A percentile compares a stretch with the other conserved stretches of the same genome.
Conservation (phyloP, 2,329 filamentous ascomycete species). For the Berkeleyomyces rouxiae region DNA sequence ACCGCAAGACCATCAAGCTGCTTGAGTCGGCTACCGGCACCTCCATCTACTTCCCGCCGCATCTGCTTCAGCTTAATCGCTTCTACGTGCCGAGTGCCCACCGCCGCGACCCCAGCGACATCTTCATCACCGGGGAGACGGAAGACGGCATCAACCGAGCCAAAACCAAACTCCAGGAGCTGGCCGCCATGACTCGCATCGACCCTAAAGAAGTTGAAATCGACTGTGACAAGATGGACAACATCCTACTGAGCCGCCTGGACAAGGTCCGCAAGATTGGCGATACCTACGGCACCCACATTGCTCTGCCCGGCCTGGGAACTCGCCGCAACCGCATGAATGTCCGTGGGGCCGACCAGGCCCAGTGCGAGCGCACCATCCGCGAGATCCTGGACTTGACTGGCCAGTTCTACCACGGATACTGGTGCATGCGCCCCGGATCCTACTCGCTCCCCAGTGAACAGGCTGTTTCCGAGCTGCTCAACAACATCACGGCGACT, state of each 20-base stretch:
- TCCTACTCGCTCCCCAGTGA: conserved; percentile 8
- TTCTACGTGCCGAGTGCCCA: conserved; percentile 73
- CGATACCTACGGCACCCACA: conserved; percentile 88
- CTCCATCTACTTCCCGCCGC: conserved; percentile 93
- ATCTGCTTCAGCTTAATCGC: conserved; percentile 80
- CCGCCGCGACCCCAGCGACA: conserved; percentile 69
- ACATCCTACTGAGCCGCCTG: conserved; percentile 73
- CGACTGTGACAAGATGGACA: conserved; percentile 84
- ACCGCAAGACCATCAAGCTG: conserved; percentile 91
- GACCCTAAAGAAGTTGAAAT: conserved; percentile 87
- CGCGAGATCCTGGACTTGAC: conserved; percentile 93
- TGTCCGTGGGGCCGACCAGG: conserved; percentile 81
- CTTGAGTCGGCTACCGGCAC: conserved; percentile 93
- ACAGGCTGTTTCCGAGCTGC: conserved; percentile 34
- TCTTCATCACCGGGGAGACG: conserved; percentile 87
- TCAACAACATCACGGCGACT: conserved; percentile 90
- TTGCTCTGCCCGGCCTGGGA: conserved; percentile 77
- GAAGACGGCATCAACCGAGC: conserved; percentile 71
- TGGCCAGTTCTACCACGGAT: conserved; percentile 93
- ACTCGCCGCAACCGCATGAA: conserved; percentile 71
- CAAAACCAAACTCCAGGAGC: conserved; percentile 79
- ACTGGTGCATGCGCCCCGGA: conserved; percentile 52
- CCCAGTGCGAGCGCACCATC: conserved; percentile 88
- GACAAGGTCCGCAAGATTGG: conserved; percentile 98
- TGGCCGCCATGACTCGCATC: conserved; percentile 64